Percentiles rank a stretch among this genome's conserved stretches.
Conservation (phyloP, 2,329 filamentous ascomycete species). For the Colletotrichum nymphaeae region DNA sequence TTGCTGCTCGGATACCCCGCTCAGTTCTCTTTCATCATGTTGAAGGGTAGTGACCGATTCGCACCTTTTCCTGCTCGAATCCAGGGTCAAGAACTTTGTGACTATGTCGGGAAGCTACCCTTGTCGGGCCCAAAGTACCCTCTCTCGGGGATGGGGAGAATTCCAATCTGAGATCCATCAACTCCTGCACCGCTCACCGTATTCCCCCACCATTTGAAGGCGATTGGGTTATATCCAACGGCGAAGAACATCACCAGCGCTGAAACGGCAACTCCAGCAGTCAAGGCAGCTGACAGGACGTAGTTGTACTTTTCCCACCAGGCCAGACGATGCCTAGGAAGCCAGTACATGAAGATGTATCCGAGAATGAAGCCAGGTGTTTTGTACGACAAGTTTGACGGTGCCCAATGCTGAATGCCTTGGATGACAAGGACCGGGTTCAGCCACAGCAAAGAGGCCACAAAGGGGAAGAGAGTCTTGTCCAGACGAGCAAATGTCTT, state of each 20-base stretch:
- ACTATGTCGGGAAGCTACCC: slow-evolving; percentile 35
- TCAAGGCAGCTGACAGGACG: slow-evolving; percentile 54
- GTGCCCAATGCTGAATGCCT: slow-evolving; percentile 56
- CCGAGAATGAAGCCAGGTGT: slow-evolving; percentile 54
- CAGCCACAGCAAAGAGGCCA: slow-evolving; percentile 53
- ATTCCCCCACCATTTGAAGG: slow-evolving; percentile 58
- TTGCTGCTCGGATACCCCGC: neutral
- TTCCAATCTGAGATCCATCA: slow-evolving; percentile 39
- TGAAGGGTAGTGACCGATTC: no score
- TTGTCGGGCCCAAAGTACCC: slow-evolving; percentile 44
- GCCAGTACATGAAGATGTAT: slow-evolving; percentile 56
- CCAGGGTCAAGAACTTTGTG: neutral
- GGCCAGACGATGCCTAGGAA: slow-evolving; percentile 50
- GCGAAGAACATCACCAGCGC: slow-evolving; percentile 58
- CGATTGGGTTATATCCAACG: slow-evolving; percentile 50
- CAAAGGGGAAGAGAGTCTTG: slow-evolving; percentile 49
- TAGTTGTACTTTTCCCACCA: slow-evolving; percentile 62
- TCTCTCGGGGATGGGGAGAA: slow-evolving; percentile 39
- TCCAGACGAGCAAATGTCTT: slow-evolving; percentile 48
- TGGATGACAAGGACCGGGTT: slow-evolving; percentile 54
- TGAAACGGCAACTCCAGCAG: slow-evolving; percentile 54
- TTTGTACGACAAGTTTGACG: slow-evolving; percentile 55
- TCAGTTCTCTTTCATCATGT: neutral
- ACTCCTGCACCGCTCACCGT: slow-evolving; percentile 38
- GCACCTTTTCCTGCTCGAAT: no score